Conservation (phyloP, 768 basidiomycete species). For the Kwoniella shandongensis region DNA sequence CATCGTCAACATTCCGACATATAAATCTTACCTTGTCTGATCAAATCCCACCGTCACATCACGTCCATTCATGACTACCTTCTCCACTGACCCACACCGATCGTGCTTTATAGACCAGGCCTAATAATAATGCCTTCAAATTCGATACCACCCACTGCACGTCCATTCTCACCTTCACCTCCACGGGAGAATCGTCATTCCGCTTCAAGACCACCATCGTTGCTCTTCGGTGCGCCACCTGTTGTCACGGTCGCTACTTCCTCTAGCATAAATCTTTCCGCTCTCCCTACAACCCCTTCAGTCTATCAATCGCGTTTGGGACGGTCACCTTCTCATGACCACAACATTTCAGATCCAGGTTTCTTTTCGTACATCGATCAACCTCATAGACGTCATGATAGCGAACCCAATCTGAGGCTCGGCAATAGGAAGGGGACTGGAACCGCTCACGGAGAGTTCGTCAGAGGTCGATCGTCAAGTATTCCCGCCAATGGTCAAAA, state of each 20-base stretch:
- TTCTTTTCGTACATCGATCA: neutral
- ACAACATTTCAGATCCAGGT: neutral
- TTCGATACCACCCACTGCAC: constrained; percentile 1
- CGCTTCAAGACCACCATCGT: constrained; percentile 35
- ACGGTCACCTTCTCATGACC: constrained; percentile 1
- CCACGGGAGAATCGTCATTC: constrained; percentile 39
- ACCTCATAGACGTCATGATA: neutral
- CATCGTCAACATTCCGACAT: neutral
- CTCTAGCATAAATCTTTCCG: constrained; percentile 17
- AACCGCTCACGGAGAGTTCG: neutral
- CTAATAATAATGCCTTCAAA: constrained; percentile 12
- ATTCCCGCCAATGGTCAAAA: neutral
- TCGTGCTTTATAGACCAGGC: constrained; percentile 44
- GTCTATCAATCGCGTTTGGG: neutral
- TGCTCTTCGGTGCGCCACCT: constrained; percentile 34
- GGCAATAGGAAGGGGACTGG: neutral
- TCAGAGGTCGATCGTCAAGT: neutral
- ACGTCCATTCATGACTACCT: neutral
- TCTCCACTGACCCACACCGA: constrained; percentile 17
- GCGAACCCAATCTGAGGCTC: neutral
- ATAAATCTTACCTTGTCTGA: too few species aligned
- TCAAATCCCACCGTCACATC: neutral
- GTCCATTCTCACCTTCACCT: constrained; percentile 46
- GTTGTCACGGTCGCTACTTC: constrained; percentile 22
- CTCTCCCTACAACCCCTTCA: constrained; percentile 25